Base-by-base conservation (phyloP, 805 yeast genomes). In the Cyberlindnera petersonii region DNA sequence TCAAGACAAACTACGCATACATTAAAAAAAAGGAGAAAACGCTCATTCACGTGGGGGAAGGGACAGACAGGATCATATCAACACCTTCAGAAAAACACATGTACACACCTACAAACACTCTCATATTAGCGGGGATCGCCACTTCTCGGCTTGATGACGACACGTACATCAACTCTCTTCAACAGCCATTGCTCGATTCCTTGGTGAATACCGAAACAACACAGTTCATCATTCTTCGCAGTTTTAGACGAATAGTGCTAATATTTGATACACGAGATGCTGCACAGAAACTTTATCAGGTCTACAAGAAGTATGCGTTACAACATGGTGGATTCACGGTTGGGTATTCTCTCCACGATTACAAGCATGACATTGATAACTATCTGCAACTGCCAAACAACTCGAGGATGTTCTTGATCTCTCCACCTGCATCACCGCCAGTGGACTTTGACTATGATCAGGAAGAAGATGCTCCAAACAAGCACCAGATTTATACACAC, bases 371-470 rank as follows among this genome's bases (percentile, higher is more conserved):
- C 27, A 24, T 42, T 21, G 46, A 53, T 14, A 53, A 44, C 31
- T 59, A 58, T 34, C 43, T 66, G 13, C 31, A 57, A 31, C 50
- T 67, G 9, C 72, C 72, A 9, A 47, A 50, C 30, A 47, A 58
- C 28, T 49, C 56, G 7, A 52, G 59, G 34, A 42, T 63, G 56
- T 67, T 66, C 44, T 42, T 67, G 30, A 60, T 66, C 6, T 65
- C 71, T 0, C 72, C 72, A 6, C 71, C 71, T 14, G 54, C 61
- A 6, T 65, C 71, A 4, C 71, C 71, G 2, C 70, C 71, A 5
- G 63, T 65, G 4, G 71, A 51, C 17, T 67, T 66, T 39, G 63
- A 65, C 39, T 67, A 58, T 42, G 52, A 62, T 11, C 53, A 50
- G 27, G 55, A 57, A 19, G 72, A 67, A 41, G 71, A 63, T 21